Evolutionary conservation across 805 yeast genomes (phyloP).

Genomic region (Geotrichum ghanense): DNA sequence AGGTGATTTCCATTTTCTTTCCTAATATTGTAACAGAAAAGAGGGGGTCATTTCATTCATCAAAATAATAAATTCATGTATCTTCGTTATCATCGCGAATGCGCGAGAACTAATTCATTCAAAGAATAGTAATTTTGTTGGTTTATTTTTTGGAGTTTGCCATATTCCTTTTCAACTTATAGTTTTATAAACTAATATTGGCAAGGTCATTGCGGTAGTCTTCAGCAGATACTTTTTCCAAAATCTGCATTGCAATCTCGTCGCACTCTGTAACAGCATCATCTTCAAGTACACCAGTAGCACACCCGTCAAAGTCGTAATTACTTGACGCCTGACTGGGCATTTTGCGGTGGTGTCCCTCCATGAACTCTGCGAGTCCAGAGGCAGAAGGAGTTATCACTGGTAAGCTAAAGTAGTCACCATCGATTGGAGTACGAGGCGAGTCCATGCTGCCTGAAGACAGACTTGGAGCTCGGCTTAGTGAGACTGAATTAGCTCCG

Average conservation of each 20-base stretch:
- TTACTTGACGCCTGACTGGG: background rate
- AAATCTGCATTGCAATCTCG: constrained; percentile 25
- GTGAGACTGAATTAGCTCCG: background rate
- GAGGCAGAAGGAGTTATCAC: background rate
- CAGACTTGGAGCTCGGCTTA: constrained; percentile 1
- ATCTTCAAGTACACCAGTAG: constrained; percentile 3
- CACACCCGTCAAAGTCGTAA: background rate
- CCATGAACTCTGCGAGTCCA: background rate
- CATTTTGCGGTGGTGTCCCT: background rate
- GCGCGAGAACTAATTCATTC: no score
- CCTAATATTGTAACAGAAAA: no score
- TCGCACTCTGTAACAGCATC: constrained; percentile 20
- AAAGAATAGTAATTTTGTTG: no score
- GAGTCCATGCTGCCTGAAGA: background rate
- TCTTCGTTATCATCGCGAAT: no score
- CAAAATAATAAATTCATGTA: no score
- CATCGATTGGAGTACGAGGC: background rate
- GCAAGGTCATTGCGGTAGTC: constrained; percentile 11
- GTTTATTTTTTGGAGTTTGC: no score
- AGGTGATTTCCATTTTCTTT: no score
- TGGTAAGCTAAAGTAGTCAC: background rate
- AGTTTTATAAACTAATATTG: constrained; percentile 2
- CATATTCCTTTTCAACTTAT: no score
- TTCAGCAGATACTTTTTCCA: constrained; percentile 21
- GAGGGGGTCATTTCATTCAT: no score